phyloP scores from a whole-genome alignment of 108 stramenopile genomes.

The Stephanodiscus triporus region DNA sequence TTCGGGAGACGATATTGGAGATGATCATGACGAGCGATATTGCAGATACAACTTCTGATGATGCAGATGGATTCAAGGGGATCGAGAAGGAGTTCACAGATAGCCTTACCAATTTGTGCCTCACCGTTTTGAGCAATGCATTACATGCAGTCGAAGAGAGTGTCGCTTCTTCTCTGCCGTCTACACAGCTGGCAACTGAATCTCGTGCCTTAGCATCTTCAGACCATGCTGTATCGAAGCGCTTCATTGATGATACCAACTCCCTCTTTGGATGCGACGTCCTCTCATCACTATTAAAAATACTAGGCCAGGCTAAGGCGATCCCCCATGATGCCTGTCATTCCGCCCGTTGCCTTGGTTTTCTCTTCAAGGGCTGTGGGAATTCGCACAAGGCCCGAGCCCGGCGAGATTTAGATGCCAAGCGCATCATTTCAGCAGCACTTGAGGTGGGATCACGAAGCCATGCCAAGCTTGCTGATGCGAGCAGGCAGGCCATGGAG shows the following conservation, averaged over 20 bases:
- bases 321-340: constrained; percentile 87
- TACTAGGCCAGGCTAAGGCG: constrained; percentile 73
- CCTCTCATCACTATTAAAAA: constrained; percentile 70
- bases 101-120: constrained; percentile 74
- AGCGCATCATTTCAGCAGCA: constrained; percentile 77
- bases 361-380: constrained; percentile 65
- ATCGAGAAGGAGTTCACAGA: constrained; percentile 65
- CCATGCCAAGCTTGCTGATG: constrained; percentile 73
- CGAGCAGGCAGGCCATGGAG: constrained; percentile 41
- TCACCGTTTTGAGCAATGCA: constrained; percentile 83
- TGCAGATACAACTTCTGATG: constrained; percentile 48
- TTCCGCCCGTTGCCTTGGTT: constrained; percentile 80
- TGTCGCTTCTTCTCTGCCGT: not conserved
- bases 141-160: constrained; percentile 66
- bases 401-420: constrained; percentile 80
- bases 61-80: constrained; percentile 31
- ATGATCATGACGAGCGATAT: constrained; percentile 76
- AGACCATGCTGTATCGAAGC: constrained; percentile 53
- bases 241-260: constrained; percentile 66
- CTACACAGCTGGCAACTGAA: constrained; percentile 21
- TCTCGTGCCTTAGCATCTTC: constrained; percentile 43
- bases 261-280: constrained; percentile 69
- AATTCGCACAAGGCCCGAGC: constrained; percentile 70
- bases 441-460: constrained; percentile 78
- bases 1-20: constrained; percentile 77